Percentiles rank a stretch among this genome's conserved stretches.
phyloP scores from a whole-genome alignment of 306 rosid species.

The Lathyrus aphaca region DNA sequence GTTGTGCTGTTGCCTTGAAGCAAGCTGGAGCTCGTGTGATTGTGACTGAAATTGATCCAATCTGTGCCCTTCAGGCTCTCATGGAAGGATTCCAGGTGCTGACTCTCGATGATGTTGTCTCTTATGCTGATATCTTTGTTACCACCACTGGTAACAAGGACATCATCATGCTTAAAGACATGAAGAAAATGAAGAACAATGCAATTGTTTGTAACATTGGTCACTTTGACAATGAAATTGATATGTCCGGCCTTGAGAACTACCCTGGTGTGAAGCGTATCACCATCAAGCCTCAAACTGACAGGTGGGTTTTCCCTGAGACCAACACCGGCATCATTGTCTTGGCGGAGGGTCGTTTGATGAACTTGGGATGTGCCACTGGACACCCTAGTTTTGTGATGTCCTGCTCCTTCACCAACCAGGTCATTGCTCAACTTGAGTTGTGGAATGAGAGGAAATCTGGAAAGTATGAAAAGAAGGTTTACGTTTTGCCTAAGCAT shows the following conservation, averaged over 20 bases:
- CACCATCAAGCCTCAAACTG: constrained; percentile 98
- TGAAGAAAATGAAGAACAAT: constrained; percentile 99
- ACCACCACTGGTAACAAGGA: constrained; percentile 99
- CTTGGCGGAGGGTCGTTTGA: constrained; percentile 92
- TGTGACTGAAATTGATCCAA: constrained; percentile 94
- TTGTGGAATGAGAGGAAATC: constrained; percentile 77
- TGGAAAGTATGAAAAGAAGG: constrained; percentile 94
- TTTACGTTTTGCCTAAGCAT: constrained; percentile 89
- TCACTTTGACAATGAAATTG: constrained; percentile 96
- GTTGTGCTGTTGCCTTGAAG: constrained; percentile 94
- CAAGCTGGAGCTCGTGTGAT: constrained; percentile 98
- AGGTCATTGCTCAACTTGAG: constrained; percentile 97
- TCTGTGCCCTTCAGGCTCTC: constrained; percentile 96
- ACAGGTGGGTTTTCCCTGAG: constrained; percentile 94
- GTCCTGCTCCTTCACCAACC: constrained; percentile 99
- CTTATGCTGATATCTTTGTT: constrained; percentile 86
- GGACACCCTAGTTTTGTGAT: constrained; percentile 99
- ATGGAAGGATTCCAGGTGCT: constrained; percentile 92
- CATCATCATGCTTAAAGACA: constrained; percentile 85
- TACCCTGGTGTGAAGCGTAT: constrained; percentile 89
- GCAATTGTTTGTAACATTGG: constrained; percentile 98
- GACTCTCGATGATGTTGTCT: constrained; percentile 68
- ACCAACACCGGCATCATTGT: constrained; percentile 75
- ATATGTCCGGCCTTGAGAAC: constrained; percentile 73
- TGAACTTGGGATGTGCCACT: constrained; percentile 99